Percentiles rank a stretch among this genome's conserved stretches.
phyloP scores from a whole-genome alignment of 78 protist species.

The Emiliania huxleyi region DNA sequence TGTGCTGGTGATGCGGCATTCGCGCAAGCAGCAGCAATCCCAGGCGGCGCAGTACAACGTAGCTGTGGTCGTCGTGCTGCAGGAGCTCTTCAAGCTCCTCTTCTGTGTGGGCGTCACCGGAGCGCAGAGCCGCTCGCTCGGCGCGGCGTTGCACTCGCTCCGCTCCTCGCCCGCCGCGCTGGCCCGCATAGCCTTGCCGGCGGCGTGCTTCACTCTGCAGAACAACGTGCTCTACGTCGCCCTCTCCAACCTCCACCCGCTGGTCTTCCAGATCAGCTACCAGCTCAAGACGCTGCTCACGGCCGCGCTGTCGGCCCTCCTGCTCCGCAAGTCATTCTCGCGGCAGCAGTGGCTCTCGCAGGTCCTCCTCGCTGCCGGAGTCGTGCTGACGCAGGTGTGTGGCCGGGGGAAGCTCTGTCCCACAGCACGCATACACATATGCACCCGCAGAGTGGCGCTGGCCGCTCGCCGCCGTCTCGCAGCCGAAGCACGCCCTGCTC shows the following conservation, averaged over 20 bases:
- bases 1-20: constrained; percentile 54
- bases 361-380: background rate
- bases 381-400: background rate
- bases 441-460: background rate
- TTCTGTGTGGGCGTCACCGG: background rate
- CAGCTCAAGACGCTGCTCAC: constrained; percentile 27
- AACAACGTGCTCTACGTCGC: constrained; percentile 72
- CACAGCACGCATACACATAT: background rate
- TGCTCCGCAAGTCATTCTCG: background rate
- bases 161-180: constrained; percentile 13
- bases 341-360: background rate
- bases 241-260: constrained; percentile 63
- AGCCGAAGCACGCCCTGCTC: too few species aligned
- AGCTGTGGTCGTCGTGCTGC: background rate
- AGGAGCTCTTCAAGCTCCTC: background rate
- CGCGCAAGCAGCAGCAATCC: background rate
- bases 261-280: constrained; percentile 27
- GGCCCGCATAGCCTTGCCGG: constrained; percentile 55
- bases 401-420: background rate
- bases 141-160: background rate
- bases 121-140: background rate
- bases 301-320: background rate
- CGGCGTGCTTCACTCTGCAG: constrained; percentile 66
- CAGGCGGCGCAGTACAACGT: background rate
- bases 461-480: background rate